A percentile compares a stretch with the other conserved stretches of the same genome.
Evolutionary conservation across 2,329 filamentous ascomycete genomes (phyloP).

Genomic region (Claviceps fusiformis): DNA sequence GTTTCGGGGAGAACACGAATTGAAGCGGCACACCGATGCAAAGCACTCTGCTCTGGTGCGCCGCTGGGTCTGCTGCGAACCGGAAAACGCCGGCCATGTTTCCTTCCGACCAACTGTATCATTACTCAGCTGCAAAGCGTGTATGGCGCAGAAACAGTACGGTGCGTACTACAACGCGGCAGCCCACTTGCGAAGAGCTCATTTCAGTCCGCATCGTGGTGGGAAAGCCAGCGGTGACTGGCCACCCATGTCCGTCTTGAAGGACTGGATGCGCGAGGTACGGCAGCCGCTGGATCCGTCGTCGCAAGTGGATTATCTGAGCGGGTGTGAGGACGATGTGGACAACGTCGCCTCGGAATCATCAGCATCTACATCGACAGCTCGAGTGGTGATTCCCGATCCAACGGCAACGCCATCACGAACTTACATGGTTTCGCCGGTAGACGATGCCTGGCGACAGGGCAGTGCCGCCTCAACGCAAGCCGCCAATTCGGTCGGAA

Average conservation of each 20-base stretch:
- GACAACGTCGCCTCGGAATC: slow-evolving; percentile 17
- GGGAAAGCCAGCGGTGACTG: slow-evolving; percentile 45
- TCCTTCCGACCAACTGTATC: slow-evolving; percentile 35
- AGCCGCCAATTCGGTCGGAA: slow-evolving; percentile 14
- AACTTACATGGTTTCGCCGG: slow-evolving; percentile 3
- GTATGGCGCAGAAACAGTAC: slow-evolving; percentile 41
- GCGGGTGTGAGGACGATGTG: slow-evolving; percentile 23
- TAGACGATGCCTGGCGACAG: slow-evolving; percentile 12
- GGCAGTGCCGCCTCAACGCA: slow-evolving; percentile 11
- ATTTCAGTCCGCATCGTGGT: slow-evolving; percentile 41
- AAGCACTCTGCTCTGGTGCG: slow-evolving; percentile 42
- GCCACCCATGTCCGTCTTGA: slow-evolving; percentile 43
- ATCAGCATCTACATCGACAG: neutral
- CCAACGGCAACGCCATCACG: slow-evolving; percentile 4
- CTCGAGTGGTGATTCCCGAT: slow-evolving; percentile 6
- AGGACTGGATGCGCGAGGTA: slow-evolving; percentile 49
- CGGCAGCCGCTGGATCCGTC: slow-evolving; percentile 31
- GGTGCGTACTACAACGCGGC: slow-evolving; percentile 47
- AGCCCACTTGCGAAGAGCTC: slow-evolving; percentile 42
- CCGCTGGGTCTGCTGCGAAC: slow-evolving; percentile 43
- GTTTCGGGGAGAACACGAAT: slow-evolving; percentile 82
- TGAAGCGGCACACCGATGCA: slow-evolving; percentile 52
- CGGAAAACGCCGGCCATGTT: slow-evolving; percentile 22
- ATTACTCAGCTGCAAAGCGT: slow-evolving; percentile 42
- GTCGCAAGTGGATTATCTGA: slow-evolving; percentile 4